phyloP scores from a whole-genome alignment of 441 rosid genomes.

The Gossypium gossypioides region DNA sequence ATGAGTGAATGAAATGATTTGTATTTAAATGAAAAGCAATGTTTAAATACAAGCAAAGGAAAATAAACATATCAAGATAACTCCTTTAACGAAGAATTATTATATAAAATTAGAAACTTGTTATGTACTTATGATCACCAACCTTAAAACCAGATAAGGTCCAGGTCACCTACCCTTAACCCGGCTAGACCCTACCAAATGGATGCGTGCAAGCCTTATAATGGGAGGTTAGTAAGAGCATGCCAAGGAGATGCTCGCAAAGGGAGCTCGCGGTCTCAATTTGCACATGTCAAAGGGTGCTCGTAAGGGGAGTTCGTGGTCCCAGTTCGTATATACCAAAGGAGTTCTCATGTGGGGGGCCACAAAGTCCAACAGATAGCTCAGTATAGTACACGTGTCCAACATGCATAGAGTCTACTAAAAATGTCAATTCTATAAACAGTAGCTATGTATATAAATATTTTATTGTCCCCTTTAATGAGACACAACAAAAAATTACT shows the following conservation, averaged over 20 bases:
- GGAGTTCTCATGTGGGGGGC: not conserved
- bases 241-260: too few relatives aligned
- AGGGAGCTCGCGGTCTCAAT: too few relatives aligned
- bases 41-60: too few relatives aligned
- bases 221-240: not conserved
- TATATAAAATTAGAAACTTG: too few relatives aligned
- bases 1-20: too few relatives aligned
- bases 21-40: too few relatives aligned
- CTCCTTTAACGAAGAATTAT: too few relatives aligned
- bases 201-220: not conserved
- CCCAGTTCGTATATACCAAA: not conserved
- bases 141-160: too few relatives aligned
- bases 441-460: not conserved
- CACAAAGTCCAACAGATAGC: not conserved
- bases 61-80: too few relatives aligned
- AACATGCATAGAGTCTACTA: not conserved
- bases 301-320: not conserved
- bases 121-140: too few relatives aligned
- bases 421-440: not conserved
- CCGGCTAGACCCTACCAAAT: not conserved
- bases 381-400: not conserved
- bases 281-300: not conserved
- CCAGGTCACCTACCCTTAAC: too few relatives aligned
- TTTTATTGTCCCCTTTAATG: not conserved
- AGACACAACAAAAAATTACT: too few relatives aligned